Evolutionary conservation across 2,329 filamentous ascomycete genomes (phyloP), one percentile per base, ranked within the genome.

Genomic region (Ophiognomonia clavigignenti-juglandacearum): DNA sequence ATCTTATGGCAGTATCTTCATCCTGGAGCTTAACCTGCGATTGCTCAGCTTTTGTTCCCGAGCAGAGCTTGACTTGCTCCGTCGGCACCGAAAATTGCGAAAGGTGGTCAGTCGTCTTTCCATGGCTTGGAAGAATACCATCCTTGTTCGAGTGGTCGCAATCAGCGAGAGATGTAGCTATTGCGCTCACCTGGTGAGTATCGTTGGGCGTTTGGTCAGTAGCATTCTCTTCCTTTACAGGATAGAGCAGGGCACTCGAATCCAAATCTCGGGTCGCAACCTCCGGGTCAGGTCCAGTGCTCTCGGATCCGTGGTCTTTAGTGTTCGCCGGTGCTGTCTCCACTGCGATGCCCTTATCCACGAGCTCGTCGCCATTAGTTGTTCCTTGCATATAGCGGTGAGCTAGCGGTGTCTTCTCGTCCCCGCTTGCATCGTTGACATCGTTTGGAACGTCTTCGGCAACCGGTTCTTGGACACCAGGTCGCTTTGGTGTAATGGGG

Each of bases 371-470:
- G 19, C 18, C 14, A 19, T 34, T 22, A n/a, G 36, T 34, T 35
- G 36, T 26, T 18, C n/a, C 27, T 24, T 26, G 35, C 35, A 45
- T 24, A 4, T 34, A 32, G 36, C 35, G 43, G 35, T 32, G 35
- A 34, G 43, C 35, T 20, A 39, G 16, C 9, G 43, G 43, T 5
- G 35, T 45, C 36, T 39, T 39, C n/a, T 45, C 43, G 36, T 45
- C 35, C 10, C n/a, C 29, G 16, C 18, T 29, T 11, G 35, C n/a
- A 5, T 14, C 11, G 23, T 38, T 27, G 13, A 19, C 16, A 23
- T 20, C 24, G 14, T 22, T 39, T 16, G 37, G 46, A 20, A 34
- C 31, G 14, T 7, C 26, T 4, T 19, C 19, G 18, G 46, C 24
- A 27, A 35, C 46, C 35, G 42, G 16, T 9, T 7, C 22, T 11